Base-by-base conservation (phyloP, 2,329 filamentous ascomycete species). In the Dactylellina sp. region DNA sequence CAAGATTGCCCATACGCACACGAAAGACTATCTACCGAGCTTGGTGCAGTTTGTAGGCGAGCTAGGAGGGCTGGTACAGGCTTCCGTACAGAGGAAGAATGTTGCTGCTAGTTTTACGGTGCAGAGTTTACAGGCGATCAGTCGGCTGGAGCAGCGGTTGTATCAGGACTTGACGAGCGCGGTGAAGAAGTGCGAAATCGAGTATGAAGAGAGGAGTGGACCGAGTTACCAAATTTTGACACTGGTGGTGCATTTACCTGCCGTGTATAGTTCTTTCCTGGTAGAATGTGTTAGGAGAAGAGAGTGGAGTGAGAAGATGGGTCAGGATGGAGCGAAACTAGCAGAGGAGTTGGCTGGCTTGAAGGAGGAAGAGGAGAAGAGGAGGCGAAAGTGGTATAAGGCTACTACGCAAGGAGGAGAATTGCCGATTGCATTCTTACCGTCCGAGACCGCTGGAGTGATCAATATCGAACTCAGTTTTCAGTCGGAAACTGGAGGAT, bases 251-350 rank as follows among this genome's bases (percentile, higher is more conserved):
- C 89, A 93, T 75, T 86, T 98, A 28, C 95, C 95, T 0, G 89
- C 90, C 65, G 89, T 96, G 78, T 99, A 98, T 80, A 93, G 93
- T 0, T 93, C 93, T 1, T 91, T 97, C 70, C 84, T 96, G 18
- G 87, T 92, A 2, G 95, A 99, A 81, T 90, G 92, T 14, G 88
- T 97, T 42, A 88, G 91, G 66, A 89, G 95, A 20, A 89, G 89
- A 35, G 93, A 97, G 81, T 99, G 95, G 93, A 88, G 87, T 11
- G 92, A 96, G 59, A 97, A 96, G 81, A 90, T 98, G 81, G 92
- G 90, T 79, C 86, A 87, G 1, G 95, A 98, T 78, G 95, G 94
- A 0, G 89, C 91, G 1, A 92, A 90, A 0, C 83, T 99, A 24
- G 92, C 93, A 24, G 96, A 98, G 80, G 94, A 98, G 79, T 92